These are phyloP conservation scores for Komagataella populi DNA, from an alignment of 805 yeast species.

Conservation along the genomic window DNA sequence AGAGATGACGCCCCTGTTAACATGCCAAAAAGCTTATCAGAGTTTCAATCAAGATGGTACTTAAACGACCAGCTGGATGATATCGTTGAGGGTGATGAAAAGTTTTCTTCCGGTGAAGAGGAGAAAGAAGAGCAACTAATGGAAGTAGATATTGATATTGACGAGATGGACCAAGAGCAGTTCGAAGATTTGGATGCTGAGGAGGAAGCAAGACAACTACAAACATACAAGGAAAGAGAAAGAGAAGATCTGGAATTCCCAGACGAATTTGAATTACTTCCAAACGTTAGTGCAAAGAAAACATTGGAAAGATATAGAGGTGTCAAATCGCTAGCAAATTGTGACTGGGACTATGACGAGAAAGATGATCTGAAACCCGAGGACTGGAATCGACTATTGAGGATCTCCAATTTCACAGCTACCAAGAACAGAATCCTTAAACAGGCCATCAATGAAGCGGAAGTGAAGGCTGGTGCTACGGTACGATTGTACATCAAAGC, in stretches of 20 bases:
- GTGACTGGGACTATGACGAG: conserved; percentile 85
- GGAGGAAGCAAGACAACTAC: conserved; percentile 71
- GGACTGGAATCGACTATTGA: conserved; percentile 63
- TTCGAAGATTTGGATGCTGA: conserved; percentile 67
- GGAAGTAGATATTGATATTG: conserved; percentile 31
- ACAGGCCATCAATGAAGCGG: conserved; percentile 33
- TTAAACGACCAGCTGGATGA: conserved; percentile 43
- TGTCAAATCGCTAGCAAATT: conserved; percentile 63
- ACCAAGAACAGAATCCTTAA: conserved; percentile 59
- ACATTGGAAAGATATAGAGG: conserved; percentile 76
- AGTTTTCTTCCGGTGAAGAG: conserved; percentile 21
- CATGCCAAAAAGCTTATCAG: conserved; percentile 62
- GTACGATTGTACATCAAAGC: conserved; percentile 48
- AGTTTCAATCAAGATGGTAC: conserved; percentile 67
- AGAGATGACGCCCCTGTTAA: conserved; percentile 14
- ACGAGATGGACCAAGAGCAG: conserved; percentile 24
- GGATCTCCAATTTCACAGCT: conserved; percentile 66
- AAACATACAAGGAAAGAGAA: conserved; percentile 52
- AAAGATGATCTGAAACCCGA: conserved; percentile 56
- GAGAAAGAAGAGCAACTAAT: conserved; percentile 17
- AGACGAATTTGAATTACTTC: conserved; percentile 82
- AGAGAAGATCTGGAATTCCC: conserved; percentile 88
- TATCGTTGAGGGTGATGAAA: conserved; percentile 24
- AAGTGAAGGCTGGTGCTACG: conserved; percentile 48
- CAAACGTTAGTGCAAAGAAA: conserved; percentile 62